Evolutionary conservation across 192 early-diverging fungal species (phyloP).

Genomic region (Piromyces sp.): DNA sequence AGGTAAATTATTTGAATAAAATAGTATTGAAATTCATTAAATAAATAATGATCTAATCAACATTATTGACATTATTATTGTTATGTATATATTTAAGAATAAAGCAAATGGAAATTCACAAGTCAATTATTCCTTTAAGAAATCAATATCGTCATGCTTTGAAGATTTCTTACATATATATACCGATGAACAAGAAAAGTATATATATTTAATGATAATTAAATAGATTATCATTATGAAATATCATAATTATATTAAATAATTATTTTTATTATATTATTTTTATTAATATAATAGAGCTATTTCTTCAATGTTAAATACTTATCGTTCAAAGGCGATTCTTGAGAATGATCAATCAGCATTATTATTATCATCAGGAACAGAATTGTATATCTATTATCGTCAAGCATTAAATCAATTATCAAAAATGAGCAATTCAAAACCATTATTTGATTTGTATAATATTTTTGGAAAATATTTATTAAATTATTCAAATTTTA

Average conservation of each 20-base stretch:
- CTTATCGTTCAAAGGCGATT: constrained; percentile 17
- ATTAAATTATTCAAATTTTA: constrained; percentile 54
- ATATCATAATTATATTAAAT: not conserved
- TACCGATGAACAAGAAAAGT: constrained; percentile 68
- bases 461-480: constrained; percentile 67
- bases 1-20: not conserved
- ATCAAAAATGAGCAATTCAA: constrained; percentile 62
- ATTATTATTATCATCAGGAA: constrained; percentile 65
- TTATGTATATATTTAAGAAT: not conserved
- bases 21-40: not conserved
- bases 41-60: not conserved
- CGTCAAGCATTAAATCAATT: constrained; percentile 73
- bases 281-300: constrained; percentile 12
- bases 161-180: constrained; percentile 79
- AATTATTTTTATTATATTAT: not conserved
- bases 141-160: constrained; percentile 63
- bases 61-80: not conserved
- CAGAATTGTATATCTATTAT: constrained; percentile 83
- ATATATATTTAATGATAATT: constrained; percentile 14
- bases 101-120: not conserved
- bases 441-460: constrained; percentile 72
- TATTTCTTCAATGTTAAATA: constrained; percentile 41
- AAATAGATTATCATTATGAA: too few species aligned
- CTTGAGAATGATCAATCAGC: constrained; percentile 35
- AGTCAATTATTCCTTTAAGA: constrained; percentile 31